These are phyloP conservation scores for Fusarium musae DNA, from an alignment of 2,329 filamentous ascomycete species.

Conservation along the genomic window DNA sequence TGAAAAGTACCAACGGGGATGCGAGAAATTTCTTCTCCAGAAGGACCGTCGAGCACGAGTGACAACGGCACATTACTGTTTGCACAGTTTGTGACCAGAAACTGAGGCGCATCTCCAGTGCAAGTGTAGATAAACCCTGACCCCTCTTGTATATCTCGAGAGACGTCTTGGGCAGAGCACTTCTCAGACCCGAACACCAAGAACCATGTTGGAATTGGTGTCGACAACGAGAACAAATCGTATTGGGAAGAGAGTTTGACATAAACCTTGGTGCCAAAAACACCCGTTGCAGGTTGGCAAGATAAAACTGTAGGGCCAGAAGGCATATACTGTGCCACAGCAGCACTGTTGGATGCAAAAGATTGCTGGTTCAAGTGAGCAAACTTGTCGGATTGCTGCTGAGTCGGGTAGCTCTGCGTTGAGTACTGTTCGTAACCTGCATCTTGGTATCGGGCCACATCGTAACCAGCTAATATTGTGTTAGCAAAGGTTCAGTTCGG, in stretches of 20 bases:
- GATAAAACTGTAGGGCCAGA: constrained; percentile 71
- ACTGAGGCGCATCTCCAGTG: constrained; percentile 75
- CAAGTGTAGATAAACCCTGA: constrained; percentile 77
- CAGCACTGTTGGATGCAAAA: constrained; percentile 69
- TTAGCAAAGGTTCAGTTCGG: constrained; percentile 21
- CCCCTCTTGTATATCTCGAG: constrained; percentile 67
- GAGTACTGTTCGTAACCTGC: constrained; percentile 64
- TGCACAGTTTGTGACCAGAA: constrained; percentile 61
- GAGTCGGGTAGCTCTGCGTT: constrained; percentile 57
- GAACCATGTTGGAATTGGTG: constrained; percentile 66
- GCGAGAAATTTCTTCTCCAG: constrained; percentile 64
- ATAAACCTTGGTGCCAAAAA: constrained; percentile 75
- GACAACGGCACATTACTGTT: constrained; percentile 65
- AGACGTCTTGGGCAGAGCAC: constrained; percentile 68
- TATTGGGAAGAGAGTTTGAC: constrained; percentile 81
- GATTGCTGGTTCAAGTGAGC: constrained; percentile 65
- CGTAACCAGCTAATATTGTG: constrained; percentile 59
- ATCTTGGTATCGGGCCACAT: constrained; percentile 70
- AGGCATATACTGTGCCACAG: constrained; percentile 74
- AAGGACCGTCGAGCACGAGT: constrained; percentile 63
- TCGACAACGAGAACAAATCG: constrained; percentile 71
- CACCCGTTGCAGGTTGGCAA: constrained; percentile 75
- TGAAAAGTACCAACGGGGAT: constrained; percentile 59
- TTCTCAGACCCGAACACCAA: constrained; percentile 84
- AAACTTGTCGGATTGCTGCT: constrained; percentile 63